Percentiles rank a stretch among this genome's conserved stretches.
Evolutionary conservation across 2,329 filamentous ascomycete genomes (phyloP).

Genomic region (Colletotrichum lini): DNA sequence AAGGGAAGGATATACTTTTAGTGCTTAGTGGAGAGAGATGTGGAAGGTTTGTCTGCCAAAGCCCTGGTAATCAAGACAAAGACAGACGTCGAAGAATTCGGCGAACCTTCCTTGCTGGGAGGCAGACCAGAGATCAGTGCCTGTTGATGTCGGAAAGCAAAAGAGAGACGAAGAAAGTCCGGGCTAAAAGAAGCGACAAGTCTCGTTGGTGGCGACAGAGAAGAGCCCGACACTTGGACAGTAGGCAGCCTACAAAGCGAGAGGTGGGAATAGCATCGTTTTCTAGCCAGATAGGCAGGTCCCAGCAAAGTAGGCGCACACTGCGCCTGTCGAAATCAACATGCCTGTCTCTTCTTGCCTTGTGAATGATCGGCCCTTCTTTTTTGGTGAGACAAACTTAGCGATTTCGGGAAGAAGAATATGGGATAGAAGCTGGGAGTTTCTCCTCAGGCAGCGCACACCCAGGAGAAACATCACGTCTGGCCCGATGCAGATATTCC

Average conservation of each 20-base stretch:
- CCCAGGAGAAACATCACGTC: not conserved
- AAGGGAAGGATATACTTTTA: not conserved
- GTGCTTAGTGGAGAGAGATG: not conserved
- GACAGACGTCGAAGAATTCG: not conserved
- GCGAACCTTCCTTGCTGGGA: not conserved
- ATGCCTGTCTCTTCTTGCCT: not conserved
- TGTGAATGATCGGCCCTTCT: not conserved
- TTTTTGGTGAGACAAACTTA: not conserved
- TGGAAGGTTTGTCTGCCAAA: not conserved
- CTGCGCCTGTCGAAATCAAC: not conserved
- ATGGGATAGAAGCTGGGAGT: not conserved
- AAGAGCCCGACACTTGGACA: not conserved
- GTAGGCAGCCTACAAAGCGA: not conserved
- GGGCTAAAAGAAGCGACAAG: not conserved
- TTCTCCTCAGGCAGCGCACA: not conserved
- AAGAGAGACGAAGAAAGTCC: not conserved
- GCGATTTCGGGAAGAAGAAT: too few relatives aligned
- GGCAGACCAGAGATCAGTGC: not conserved
- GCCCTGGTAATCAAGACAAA: not conserved
- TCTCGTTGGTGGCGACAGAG: not conserved
- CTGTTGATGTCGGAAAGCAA: too few relatives aligned
- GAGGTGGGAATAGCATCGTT: not conserved
- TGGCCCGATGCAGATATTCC: not conserved
- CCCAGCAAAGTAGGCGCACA: not conserved
- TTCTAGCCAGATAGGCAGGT: not conserved